Conservation (phyloP, 148 eudicot genomes). For the Gaultheria prostrata region DNA sequence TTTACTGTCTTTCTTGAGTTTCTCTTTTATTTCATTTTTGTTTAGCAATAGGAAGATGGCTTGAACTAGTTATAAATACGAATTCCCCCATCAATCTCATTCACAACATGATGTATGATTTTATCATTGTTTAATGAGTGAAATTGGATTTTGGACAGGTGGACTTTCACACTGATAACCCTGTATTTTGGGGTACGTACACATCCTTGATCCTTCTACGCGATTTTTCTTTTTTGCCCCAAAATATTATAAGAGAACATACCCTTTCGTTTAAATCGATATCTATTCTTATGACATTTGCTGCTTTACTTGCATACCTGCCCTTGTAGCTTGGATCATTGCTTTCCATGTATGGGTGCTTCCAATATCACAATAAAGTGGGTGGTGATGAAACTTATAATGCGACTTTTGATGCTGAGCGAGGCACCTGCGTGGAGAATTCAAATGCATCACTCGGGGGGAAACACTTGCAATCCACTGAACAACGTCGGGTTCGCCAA, state of each 20-base stretch:
- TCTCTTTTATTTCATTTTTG: background rate
- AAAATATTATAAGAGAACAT: background rate
- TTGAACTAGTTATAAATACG: background rate
- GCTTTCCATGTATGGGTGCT: slow-evolving; percentile 75
- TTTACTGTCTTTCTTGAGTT: background rate
- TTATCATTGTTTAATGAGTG: slow-evolving; percentile 1
- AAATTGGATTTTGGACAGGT: slow-evolving; percentile 61
- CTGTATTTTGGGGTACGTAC: slow-evolving; percentile 78
- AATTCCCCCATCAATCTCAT: background rate
- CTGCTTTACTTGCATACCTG: background rate
- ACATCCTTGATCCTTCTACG: background rate
- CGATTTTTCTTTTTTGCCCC: background rate
- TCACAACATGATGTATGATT: background rate
- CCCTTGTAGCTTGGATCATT: slow-evolving; percentile 63
- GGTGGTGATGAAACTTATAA: slow-evolving; percentile 39
- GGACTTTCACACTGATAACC: slow-evolving; percentile 82
- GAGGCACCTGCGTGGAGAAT: slow-evolving; percentile 28
- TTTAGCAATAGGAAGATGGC: background rate
- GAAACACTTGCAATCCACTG: slow-evolving; percentile 24
- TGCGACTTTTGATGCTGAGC: slow-evolving; percentile 47
- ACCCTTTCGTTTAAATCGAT: background rate
- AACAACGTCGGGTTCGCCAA: slow-evolving; percentile 32
- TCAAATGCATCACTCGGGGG: slow-evolving; percentile 22
- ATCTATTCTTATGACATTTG: background rate
- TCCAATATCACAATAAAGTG: slow-evolving; percentile 47